Evolutionary conservation across 2,329 filamentous ascomycete species (phyloP).

Genomic region (Apiospora arundinis): DNA sequence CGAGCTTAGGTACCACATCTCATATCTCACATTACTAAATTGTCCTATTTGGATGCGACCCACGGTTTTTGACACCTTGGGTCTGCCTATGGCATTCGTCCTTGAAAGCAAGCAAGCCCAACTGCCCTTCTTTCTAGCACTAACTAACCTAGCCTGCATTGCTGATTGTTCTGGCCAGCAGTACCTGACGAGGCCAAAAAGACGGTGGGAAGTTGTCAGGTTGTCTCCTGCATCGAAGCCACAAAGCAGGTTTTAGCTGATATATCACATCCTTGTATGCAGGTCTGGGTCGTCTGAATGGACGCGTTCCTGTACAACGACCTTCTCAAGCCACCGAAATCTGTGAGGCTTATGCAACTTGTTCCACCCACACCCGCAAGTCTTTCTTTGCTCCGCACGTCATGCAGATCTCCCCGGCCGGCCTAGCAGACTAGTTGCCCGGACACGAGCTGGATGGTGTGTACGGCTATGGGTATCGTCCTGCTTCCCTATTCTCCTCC

Average conservation of each 20-base stretch:
- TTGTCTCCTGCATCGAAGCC: constrained; percentile 1
- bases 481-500: not conserved
- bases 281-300: not conserved
- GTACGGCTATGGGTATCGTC: not conserved
- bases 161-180: no score
- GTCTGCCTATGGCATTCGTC: not conserved
- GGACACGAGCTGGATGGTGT: constrained; percentile 31
- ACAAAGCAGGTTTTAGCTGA: constrained; percentile 11
- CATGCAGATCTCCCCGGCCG: constrained; percentile 28
- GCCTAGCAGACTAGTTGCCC: constrained; percentile 26
- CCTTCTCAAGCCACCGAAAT: not conserved
- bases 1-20: not conserved
- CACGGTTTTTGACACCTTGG: not conserved
- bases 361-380: not conserved
- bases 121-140: not conserved
- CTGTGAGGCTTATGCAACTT: not conserved
- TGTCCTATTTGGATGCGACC: not conserved
- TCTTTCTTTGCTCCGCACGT: constrained; percentile 7
- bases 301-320: not conserved
- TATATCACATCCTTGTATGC: constrained; percentile 6
- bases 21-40: not conserved
- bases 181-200: not conserved
- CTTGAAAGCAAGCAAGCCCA: not conserved
- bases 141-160: no score
- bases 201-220: constrained; percentile 1